These are phyloP conservation scores for Podospora appendiculata DNA, from an alignment of 495 filamentous ascomycete species.

Conservation along the genomic window DNA sequence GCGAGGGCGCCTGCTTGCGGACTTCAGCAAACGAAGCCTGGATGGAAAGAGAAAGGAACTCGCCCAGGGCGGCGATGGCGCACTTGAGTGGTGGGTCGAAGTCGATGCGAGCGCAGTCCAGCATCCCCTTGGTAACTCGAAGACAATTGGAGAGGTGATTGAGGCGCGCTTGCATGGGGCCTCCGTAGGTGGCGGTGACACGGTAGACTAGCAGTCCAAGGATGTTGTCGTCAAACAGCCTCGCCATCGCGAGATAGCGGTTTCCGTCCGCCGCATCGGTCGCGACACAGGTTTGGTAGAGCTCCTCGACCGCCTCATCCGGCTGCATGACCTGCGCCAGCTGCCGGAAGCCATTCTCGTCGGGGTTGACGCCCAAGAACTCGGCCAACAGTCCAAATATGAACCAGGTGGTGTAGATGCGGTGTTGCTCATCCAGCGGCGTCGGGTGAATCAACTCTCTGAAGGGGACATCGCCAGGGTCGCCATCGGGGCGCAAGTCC, in stretches of 20 bases:
- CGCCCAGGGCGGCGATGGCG: conserved; percentile 11
- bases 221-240: not conserved
- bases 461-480: not conserved
- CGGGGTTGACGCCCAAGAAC: conserved; percentile 6
- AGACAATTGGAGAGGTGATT: conserved; percentile 9
- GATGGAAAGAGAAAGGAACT: conserved; percentile 5
- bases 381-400: conserved; percentile 7
- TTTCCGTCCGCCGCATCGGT: no score
- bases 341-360: not conserved
- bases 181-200: not conserved
- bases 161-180: not conserved
- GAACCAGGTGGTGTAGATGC: conserved; percentile 7
- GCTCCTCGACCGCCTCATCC: not conserved
- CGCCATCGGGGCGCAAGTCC: not conserved
- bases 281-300: conserved; percentile 1
- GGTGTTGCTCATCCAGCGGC: not conserved
- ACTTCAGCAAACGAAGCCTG: not conserved
- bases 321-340: not conserved
- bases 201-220: not conserved
- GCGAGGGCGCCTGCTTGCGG: not conserved
- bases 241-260: no score
- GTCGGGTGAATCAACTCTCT: conserved; percentile 1
- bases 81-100: conserved; percentile 10
- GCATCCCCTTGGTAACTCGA: not conserved
- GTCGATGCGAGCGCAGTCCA: not conserved